These are phyloP conservation scores for Myrica gale DNA, from an alignment of 306 rosid genomes.

Conservation along the genomic window DNA sequence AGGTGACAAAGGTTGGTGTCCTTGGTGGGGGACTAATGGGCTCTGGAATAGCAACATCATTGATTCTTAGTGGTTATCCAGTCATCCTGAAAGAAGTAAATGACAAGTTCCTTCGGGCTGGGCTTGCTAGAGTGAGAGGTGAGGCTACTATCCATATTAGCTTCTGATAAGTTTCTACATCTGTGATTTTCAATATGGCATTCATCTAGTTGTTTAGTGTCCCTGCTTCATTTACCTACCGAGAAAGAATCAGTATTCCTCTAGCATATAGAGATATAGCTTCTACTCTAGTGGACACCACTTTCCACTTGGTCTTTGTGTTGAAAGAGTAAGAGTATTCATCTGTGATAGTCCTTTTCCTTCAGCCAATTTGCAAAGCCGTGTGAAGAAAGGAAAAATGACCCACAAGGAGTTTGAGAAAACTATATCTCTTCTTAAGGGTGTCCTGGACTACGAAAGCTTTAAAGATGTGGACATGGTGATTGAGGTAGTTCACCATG, in stretches of 20 bases:
- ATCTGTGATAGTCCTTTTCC: slow-evolving; percentile 17
- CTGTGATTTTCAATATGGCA: slow-evolving; percentile 7
- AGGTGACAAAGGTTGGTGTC: slow-evolving; percentile 74
- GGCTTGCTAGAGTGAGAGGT: slow-evolving; percentile 83
- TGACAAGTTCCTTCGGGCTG: slow-evolving; percentile 82
- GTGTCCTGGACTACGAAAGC: slow-evolving; percentile 69
- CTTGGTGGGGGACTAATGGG: slow-evolving; percentile 99
- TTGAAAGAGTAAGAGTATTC: background rate
- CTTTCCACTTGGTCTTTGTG: background rate
- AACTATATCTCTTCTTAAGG: slow-evolving; percentile 68
- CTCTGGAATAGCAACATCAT: slow-evolving; percentile 91
- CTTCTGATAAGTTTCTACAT: slow-evolving; percentile 25
- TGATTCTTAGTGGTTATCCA: slow-evolving; percentile 67
- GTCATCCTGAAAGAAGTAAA: slow-evolving; percentile 92
- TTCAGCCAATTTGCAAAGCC: slow-evolving; percentile 88
- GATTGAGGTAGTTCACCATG: slow-evolving; percentile 65
- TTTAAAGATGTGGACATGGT: slow-evolving; percentile 91
- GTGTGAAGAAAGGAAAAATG: slow-evolving; percentile 76
- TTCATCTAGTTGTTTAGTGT: background rate
- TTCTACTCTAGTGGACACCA: background rate
- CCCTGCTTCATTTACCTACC: background rate
- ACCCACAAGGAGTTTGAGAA: slow-evolving; percentile 71
- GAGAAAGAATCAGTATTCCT: background rate
- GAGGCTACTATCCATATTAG: slow-evolving; percentile 28
- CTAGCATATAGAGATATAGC: background rate